Percentiles rank a stretch among this genome's conserved stretches.
phyloP scores from a whole-genome alignment of 805 yeast genomes.

The Sugiyamaella smithiae region DNA sequence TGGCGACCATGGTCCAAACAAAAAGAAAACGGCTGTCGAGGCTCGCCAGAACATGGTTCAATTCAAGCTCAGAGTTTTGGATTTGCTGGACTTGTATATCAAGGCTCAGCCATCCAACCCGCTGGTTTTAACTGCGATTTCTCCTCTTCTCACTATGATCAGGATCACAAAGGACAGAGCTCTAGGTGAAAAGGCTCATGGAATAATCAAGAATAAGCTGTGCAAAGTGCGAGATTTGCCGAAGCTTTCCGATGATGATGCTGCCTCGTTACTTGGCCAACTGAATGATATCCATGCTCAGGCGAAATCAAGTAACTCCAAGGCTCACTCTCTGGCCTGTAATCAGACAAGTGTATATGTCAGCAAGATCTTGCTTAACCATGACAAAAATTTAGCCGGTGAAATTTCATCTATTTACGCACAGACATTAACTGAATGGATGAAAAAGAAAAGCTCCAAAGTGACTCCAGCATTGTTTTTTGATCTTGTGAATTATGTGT shows the following conservation, averaged over 20 bases:
- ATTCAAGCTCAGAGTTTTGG: constrained; percentile 76
- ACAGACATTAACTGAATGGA: constrained; percentile 60
- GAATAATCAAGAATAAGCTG: constrained; percentile 58
- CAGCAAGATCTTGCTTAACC: constrained; percentile 52
- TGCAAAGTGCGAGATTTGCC: constrained; percentile 46
- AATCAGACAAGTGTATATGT: constrained; percentile 65
- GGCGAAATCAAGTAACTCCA: constrained; percentile 45
- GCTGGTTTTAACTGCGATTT: constrained; percentile 44
- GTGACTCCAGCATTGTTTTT: constrained; percentile 57
- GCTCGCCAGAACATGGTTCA: constrained; percentile 78
- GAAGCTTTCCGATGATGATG: constrained; percentile 23
- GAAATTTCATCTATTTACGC: constrained; percentile 56
- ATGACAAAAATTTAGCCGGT: constrained; percentile 37
- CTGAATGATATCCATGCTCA: constrained; percentile 36
- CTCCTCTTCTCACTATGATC: constrained; percentile 60
- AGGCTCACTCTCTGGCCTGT: constrained; percentile 54
- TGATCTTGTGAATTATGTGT: constrained; percentile 79
- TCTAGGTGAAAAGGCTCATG: constrained; percentile 72
- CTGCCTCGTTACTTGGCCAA: constrained; percentile 20
- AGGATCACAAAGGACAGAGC: constrained; percentile 64
- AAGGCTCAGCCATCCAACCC: constrained; percentile 42
- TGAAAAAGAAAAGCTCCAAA: constrained; percentile 42
- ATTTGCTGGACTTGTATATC: constrained; percentile 64
- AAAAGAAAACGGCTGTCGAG: constrained; percentile 65
- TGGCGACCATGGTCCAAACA: constrained; percentile 47